These are phyloP conservation scores for Wallacemonas sp. DNA, from an alignment of 208 protist species.

Conservation along the genomic window DNA sequence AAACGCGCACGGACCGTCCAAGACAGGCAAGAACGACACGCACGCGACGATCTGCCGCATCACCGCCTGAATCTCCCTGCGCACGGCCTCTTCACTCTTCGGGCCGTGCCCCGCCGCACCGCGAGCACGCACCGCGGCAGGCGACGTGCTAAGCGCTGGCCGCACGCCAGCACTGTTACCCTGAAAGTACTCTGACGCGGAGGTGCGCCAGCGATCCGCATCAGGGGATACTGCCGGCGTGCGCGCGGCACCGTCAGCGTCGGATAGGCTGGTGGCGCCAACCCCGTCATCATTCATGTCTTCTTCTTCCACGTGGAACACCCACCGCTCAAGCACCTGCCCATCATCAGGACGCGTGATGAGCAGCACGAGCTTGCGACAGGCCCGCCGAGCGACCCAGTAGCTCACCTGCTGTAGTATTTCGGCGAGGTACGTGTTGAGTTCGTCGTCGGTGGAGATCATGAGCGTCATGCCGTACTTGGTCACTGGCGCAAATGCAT, in stretches of 20 bases:
- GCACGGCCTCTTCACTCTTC: constrained; percentile 83
- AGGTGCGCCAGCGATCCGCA: constrained; percentile 7
- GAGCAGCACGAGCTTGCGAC: constrained; percentile 96
- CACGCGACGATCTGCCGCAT: constrained; percentile 97
- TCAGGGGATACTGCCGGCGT: neutral
- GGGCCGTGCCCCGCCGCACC: neutral
- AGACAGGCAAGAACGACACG: constrained; percentile 96
- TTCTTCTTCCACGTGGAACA: constrained; percentile 85
- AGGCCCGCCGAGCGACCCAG: constrained; percentile 88
- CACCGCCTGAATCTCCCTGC: constrained; percentile 94
- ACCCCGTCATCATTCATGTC: neutral
- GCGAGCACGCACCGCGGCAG: neutral
- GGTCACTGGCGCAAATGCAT: constrained; percentile 91
- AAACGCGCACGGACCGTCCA: constrained; percentile 87
- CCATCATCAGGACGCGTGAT: constrained; percentile 64
- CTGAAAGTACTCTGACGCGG: constrained; percentile 5
- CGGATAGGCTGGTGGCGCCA: neutral
- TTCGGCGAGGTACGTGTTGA: constrained; percentile 95
- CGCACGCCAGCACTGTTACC: neutral
- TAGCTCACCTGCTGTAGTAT: constrained; percentile 93
- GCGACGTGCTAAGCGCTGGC: neutral
- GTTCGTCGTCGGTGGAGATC: constrained; percentile 92
- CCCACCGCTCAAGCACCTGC: constrained; percentile 94
- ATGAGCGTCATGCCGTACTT: constrained; percentile 96
- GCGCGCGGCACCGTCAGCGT: neutral